A percentile compares a stretch with the other conserved stretches of the same genome.
Conservation (phyloP, 1,284 basidiomycete genomes). For the Trametes polyzona region DNA sequence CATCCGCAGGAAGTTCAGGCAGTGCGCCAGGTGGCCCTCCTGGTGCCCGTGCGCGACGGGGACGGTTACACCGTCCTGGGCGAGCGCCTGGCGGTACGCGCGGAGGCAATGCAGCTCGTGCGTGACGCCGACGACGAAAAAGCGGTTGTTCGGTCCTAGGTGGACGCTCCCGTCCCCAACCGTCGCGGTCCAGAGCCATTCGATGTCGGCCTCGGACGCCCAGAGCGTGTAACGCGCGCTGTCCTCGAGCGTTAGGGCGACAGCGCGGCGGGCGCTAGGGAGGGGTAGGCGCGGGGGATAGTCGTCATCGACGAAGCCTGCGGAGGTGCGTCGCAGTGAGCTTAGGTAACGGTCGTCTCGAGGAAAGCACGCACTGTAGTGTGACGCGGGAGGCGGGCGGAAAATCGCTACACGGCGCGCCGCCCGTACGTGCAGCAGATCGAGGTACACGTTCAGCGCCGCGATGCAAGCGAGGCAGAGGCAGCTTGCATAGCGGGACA, state of each 20-base stretch:
- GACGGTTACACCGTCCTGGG: not conserved
- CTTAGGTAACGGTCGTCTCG: not conserved
- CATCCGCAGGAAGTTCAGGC: slow-evolving; percentile 36
- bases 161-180: slow-evolving; percentile 29
- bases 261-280: slow-evolving; percentile 16
- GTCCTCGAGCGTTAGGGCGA: slow-evolving; percentile 23
- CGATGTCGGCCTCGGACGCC: slow-evolving; percentile 15
- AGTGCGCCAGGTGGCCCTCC: slow-evolving; percentile 23
- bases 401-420: slow-evolving; percentile 8
- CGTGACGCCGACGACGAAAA: slow-evolving; percentile 28
- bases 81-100: slow-evolving; percentile 25
- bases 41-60: slow-evolving; percentile 12
- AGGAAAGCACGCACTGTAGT: slow-evolving; percentile 5
- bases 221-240: slow-evolving; percentile 22
- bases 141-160: slow-evolving; percentile 24
- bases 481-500: slow-evolving; percentile 8
- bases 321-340: not conserved
- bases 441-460: slow-evolving; percentile 16
- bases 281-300: slow-evolving; percentile 24
- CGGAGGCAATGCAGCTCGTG: slow-evolving; percentile 35
- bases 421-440: slow-evolving; percentile 17
- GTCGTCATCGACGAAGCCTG: slow-evolving; percentile 26
- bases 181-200: slow-evolving; percentile 31
- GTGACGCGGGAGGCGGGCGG: slow-evolving; percentile 15
- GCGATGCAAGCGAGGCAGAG: slow-evolving; percentile 9